Evolutionary conservation across 2,329 filamentous ascomycete genomes (phyloP), one percentile per base, ranked within the genome.

Genomic region (Fusarium sp.): DNA sequence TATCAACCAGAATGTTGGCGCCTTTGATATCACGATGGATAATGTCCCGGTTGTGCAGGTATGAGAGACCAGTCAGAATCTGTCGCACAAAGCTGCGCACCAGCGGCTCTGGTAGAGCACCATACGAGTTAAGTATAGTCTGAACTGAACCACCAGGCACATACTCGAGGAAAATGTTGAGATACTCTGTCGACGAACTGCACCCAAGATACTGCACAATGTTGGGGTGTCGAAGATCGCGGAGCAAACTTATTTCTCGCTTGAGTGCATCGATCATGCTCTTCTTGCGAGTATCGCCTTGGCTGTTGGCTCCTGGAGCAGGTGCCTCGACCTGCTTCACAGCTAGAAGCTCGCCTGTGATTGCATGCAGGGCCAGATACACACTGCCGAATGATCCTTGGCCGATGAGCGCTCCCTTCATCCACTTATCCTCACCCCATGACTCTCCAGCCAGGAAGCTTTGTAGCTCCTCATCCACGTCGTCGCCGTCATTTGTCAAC

Each of bases 81-180:
- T 99, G 96, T 33, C 95, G 90, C 50, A 98, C 95, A 76, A 99
- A 99, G 80, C 96, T 97, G 76, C 94, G 91, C 62, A 98, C 94
- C 59, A 99, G 86, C 2, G 94, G 94, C 78, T 99, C 96, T 19
- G 93, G 92, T 54, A 99, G 88, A 9, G 95, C 95, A 62, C 96
- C 96, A 78, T 99, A 99, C 71, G 96, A 97, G 82, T 97, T 96
- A 70, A 99, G 90, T 94, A 99, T 98, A 11, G 93, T 97, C 71
- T 97, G 96, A 26, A 99, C 96, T 14, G 95, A 98, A 45, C 96
- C 96, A 80, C 96, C 96, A 17, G 96, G 93, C 32, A 99, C 96
- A 78, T 99, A 99, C 80, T 99, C 96, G 76, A 99, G 89, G 89
- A 99, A 99, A 91, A 99, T 99, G 83, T 99, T 99, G 74, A 99